Percentiles rank a stretch among this genome's conserved stretches.
phyloP scores from a whole-genome alignment of 805 yeast species.

The Candida incommunis region DNA sequence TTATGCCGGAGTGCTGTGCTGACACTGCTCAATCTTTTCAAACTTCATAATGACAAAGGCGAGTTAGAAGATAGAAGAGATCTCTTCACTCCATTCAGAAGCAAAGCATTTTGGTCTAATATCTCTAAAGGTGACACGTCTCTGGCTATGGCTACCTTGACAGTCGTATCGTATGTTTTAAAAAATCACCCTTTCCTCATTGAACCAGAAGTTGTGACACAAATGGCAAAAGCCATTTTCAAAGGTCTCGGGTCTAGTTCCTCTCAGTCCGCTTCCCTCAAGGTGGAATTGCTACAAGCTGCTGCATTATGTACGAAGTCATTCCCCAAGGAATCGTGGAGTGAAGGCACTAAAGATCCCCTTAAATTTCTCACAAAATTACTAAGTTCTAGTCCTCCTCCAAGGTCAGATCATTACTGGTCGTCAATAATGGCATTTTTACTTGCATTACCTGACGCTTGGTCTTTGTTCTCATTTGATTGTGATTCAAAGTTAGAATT shows the following conservation, averaged over 20 bases:
- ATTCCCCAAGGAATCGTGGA: neutral
- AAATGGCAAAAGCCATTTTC: neutral
- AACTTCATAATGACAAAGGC: neutral
- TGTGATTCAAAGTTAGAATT: slow-evolving; percentile 3
- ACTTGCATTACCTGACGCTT: slow-evolving; percentile 6
- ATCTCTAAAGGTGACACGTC: neutral
- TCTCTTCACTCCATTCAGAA: neutral
- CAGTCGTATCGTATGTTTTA: neutral
- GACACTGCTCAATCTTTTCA: neutral
- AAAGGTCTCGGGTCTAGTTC: neutral
- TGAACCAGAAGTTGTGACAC: neutral
- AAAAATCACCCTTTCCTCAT: neutral
- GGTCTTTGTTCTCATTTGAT: slow-evolving; percentile 8
- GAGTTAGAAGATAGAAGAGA: neutral
- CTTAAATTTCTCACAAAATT: neutral
- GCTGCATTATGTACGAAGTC: neutral
- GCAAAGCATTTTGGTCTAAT: neutral
- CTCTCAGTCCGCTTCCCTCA: neutral
- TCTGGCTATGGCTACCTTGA: neutral
- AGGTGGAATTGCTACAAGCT: neutral
- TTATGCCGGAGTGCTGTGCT: neutral
- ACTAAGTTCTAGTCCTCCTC: neutral
- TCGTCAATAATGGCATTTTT: slow-evolving; percentile 10
- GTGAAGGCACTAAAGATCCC: neutral
- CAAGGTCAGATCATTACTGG: slow-evolving; percentile 8